Base-by-base conservation (phyloP, 306 rosid genomes). In the Cicer judaicum region DNA sequence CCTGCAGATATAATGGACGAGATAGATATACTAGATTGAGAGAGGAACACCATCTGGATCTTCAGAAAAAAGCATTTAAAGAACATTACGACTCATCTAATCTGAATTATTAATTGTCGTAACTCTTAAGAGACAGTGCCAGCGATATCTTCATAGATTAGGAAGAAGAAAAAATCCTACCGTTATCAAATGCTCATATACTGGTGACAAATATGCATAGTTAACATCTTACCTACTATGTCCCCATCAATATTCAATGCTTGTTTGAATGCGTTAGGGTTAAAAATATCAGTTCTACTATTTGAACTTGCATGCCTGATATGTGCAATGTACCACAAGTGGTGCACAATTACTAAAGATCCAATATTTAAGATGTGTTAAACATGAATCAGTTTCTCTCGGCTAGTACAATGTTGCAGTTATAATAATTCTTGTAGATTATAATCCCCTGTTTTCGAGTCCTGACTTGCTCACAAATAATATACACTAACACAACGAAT, bases 1-100 rank as follows among this genome's bases (percentile, higher is more conserved):
- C 57, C 47, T 44, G 36, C 64, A 18, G 62, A 67, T 66, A 72
- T 64, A 42, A 72, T 72, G 40, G 18, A 24, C 6, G 68, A 55
- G 55, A 59, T 53, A 34, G 36, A 29, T 41, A 3, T 54, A 54
- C 6, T 14, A 15, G 54, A 48, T 10, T 40, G 34, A 59, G 34
- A 59, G 34, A 43, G 36, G 41, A 40, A 24, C 41, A 21, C 40
- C 41, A 36, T 41, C 39, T 41, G 47, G 56, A 67, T 73, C 82
- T 66, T 72, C 14, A 29, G 8, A 15, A 41, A 55, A 16, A 18
- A 59, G 10, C 70, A 65, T n/a, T 36, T 54, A 19, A 36, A 60
- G 47, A 55, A 46, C 73, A 44, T n/a, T 7, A 48, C 7, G 64
- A 38, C 2, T 39, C 13, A 6, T 76, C 63, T 18, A 40, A 43